These are phyloP conservation scores for Alopecurus myosuroides DNA, from an alignment of 176 grass and related monocot species.

Conservation along the genomic window DNA sequence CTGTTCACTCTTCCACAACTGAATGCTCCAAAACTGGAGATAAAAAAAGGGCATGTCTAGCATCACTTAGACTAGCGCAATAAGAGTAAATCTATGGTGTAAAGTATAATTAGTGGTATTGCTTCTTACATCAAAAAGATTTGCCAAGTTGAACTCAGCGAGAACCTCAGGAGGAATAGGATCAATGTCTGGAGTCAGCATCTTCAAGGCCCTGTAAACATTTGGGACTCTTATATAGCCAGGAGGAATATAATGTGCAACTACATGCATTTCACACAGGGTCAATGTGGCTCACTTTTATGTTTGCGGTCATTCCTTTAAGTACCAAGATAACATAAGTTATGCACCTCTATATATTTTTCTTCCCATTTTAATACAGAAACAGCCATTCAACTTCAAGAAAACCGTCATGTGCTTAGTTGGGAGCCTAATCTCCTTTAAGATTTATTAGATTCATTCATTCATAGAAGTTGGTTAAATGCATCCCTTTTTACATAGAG, in stretches of 20 bases:
- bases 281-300: background rate
- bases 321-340: conserved; percentile 1
- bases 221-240: conserved; percentile 26
- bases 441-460: background rate
- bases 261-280: conserved; percentile 13
- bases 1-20: background rate
- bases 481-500: background rate
- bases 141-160: conserved; percentile 74
- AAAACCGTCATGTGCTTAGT: background rate
- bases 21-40: conserved; percentile 1
- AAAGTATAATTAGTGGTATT: conserved; percentile 19
- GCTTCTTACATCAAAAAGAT: conserved; percentile 76
- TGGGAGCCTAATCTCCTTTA: background rate
- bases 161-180: conserved; percentile 84
- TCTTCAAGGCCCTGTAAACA: conserved; percentile 73
- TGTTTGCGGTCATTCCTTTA: conserved; percentile 14
- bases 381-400: conserved; percentile 12
- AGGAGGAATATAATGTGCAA: conserved; percentile 16
- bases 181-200: conserved; percentile 64
- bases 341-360: background rate
- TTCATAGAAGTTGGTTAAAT: background rate
- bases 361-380: conserved; percentile 10
- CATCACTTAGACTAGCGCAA: background rate
- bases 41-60: background rate
- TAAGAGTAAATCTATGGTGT: background rate